Percentiles rank a stretch among this genome's conserved stretches.
Conservation (phyloP, 306 rosid species). For the Vachellia pachyceras region DNA sequence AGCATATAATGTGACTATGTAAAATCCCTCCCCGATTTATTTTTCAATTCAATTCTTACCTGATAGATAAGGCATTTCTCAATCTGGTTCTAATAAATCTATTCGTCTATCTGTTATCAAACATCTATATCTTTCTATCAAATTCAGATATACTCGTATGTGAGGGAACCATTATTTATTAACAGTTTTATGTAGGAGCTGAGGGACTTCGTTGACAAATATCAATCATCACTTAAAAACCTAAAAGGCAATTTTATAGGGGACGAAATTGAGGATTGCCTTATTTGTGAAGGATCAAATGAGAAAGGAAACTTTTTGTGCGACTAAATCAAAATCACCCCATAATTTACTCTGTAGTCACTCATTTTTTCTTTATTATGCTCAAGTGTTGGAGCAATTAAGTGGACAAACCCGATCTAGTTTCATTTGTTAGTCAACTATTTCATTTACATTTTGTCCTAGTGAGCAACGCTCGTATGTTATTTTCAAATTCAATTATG, state of each 20-base stretch:
- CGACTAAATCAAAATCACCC: neutral
- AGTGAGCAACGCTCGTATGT: neutral
- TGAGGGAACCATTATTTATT: neutral
- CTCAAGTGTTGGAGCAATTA: constrained; percentile 64
- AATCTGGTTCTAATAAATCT: too few relatives aligned
- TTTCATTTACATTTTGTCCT: neutral
- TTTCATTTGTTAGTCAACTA: neutral
- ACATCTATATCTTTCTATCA: too few relatives aligned
- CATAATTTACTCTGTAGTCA: neutral
- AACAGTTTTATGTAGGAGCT: neutral
- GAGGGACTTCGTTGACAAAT: neutral
- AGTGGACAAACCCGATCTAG: constrained; percentile 57
- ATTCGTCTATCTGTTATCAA: too few relatives aligned
- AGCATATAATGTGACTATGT: neutral
- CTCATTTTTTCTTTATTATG: neutral
- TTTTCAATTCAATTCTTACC: neutral
- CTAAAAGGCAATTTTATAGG: neutral
- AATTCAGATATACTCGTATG: too few relatives aligned
- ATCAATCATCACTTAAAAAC: neutral
- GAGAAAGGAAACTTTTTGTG: neutral
- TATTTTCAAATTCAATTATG: neutral
- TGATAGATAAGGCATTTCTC: neutral
- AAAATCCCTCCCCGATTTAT: neutral
- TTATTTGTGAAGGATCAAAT: too few relatives aligned
- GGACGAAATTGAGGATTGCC: neutral